Conservation (phyloP, 1,284 basidiomycete species). For the Sporisorium graminicola region DNA sequence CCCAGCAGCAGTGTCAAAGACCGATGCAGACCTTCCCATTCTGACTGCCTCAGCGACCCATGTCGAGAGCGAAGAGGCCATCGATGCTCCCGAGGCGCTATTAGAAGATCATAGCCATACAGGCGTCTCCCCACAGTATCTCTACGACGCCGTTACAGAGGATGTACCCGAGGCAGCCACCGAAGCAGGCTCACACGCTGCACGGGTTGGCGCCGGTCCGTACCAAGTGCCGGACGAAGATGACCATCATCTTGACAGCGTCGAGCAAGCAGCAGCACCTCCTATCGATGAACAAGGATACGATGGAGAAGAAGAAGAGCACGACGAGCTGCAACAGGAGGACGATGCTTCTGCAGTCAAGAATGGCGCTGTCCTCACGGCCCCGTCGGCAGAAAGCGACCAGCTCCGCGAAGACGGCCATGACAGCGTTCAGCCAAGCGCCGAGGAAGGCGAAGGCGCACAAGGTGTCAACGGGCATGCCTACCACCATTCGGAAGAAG, state of each 20-base stretch:
- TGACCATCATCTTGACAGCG: not conserved
- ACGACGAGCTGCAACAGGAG: conserved; percentile 10
- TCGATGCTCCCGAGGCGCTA: not conserved
- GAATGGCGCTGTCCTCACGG: not conserved
- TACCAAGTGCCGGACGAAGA: not conserved
- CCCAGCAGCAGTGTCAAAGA: not conserved
- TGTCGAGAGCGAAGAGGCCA: not conserved
- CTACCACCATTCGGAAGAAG: conserved; percentile 17
- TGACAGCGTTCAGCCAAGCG: conserved; percentile 1
- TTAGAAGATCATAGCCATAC: not conserved
- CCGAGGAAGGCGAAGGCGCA: conserved; percentile 1
- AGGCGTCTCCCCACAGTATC: not conserved
- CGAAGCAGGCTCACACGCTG: not conserved
- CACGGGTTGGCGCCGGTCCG: not conserved
- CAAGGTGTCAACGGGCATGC: conserved; percentile 9
- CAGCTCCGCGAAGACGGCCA: conserved; percentile 16
- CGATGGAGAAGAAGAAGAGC: conserved; percentile 8
- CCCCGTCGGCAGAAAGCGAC: conserved; percentile 6
- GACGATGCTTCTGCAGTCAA: not conserved
- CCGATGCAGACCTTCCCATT: not conserved
- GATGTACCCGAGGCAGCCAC: not conserved
- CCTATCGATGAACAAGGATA: not conserved
- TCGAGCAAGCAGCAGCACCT: not conserved
- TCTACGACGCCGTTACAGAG: not conserved
- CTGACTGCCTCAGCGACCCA: not conserved